phyloP scores from a whole-genome alignment of 768 basidiomycete species.

The Termitomyces sp. region DNA sequence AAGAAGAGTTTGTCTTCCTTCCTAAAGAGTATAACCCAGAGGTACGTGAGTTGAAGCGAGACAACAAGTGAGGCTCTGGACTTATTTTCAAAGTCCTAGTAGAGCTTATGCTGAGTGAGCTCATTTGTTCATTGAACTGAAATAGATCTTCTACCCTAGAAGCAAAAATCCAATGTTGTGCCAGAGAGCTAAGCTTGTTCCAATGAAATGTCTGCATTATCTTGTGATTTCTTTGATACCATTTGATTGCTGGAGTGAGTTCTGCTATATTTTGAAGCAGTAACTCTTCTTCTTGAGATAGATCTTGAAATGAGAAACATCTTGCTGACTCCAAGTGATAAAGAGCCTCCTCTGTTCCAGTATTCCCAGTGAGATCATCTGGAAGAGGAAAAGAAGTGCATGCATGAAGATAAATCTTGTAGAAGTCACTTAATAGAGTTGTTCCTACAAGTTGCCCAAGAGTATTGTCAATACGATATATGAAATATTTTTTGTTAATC shows the following conservation, averaged over 20 bases:
- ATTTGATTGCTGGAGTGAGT: neutral
- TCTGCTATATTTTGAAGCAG: neutral
- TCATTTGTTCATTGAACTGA: neutral
- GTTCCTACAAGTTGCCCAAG: neutral
- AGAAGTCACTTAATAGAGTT: neutral
- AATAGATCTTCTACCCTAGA: neutral
- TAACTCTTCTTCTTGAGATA: neutral
- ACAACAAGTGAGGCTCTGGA: neutral
- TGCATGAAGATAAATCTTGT: neutral
- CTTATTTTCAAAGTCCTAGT: neutral
- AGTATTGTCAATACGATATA: neutral
- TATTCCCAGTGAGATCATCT: neutral
- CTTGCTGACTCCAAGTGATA: neutral
- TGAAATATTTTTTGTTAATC: neutral
- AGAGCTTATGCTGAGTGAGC: neutral
- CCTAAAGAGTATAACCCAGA: neutral
- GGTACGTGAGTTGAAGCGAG: neutral
- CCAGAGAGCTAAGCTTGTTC: neutral
- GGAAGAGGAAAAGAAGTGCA: neutral
- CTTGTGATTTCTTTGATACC: neutral
- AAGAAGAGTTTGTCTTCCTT: neutral
- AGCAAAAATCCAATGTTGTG: neutral
- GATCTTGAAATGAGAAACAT: neutral
- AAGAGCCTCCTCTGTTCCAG: neutral
- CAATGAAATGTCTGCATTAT: neutral